Conservation (phyloP, 805 yeast species). For the Metschnikowia colocasiae region DNA sequence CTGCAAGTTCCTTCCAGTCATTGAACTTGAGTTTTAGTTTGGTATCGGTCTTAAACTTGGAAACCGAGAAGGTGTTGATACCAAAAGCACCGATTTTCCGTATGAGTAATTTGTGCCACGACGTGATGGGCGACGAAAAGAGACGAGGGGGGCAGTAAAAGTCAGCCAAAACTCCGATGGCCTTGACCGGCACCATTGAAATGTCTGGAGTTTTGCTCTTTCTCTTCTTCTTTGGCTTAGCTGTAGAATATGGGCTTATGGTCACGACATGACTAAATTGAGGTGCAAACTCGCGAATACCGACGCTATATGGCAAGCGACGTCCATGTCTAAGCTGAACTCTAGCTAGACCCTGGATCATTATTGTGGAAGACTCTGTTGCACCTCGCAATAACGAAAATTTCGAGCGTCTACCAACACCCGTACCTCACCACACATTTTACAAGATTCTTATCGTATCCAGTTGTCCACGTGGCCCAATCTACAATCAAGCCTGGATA, state of each 20-base stretch:
- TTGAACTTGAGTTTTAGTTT: conserved; percentile 53
- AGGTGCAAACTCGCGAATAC: neutral
- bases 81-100: conserved; percentile 67
- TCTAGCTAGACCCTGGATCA: conserved; percentile 2
- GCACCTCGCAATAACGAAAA: conserved; percentile 5
- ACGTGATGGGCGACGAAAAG: conserved; percentile 20
- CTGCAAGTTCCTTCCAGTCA: conserved; percentile 82
- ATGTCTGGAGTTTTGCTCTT: conserved; percentile 25
- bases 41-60: conserved; percentile 43
- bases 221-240: conserved; percentile 15
- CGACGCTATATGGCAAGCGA: neutral
- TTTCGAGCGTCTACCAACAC: neutral
- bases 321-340: neutral
- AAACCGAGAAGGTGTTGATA: conserved; percentile 56
- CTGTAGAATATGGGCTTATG: conserved; percentile 16
- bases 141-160: conserved; percentile 41
- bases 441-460: too few relatives aligned
- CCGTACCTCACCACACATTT: conserved; percentile 1
- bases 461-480: too few relatives aligned
- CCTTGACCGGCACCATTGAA: conserved; percentile 35
- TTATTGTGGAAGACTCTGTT: neutral
- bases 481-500: too few relatives aligned
- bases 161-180: conserved; percentile 40
- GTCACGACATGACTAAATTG: neutral
- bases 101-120: conserved; percentile 46